Percentiles rank a stretch among this genome's conserved stretches.
Conservation (phyloP, 2,329 filamentous ascomycete genomes). For the Decorospora gaudefroyi region DNA sequence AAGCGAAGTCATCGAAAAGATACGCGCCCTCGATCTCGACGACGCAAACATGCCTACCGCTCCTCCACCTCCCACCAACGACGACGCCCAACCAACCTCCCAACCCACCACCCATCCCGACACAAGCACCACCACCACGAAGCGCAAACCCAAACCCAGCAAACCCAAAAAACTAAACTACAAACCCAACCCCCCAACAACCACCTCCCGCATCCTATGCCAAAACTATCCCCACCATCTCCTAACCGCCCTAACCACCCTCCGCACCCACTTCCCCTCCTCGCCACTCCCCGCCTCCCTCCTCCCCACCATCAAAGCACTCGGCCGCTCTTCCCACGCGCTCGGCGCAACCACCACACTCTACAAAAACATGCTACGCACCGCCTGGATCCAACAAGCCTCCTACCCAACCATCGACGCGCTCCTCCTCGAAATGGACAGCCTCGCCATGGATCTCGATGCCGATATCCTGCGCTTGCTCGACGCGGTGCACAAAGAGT, state of each 20-base stretch:
- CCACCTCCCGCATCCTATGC: constrained; percentile 62
- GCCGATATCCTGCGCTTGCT: constrained; percentile 51
- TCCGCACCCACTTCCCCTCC: constrained; percentile 63
- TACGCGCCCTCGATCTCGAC: constrained; percentile 60
- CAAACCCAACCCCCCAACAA: constrained; percentile 8
- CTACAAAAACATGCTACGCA: constrained; percentile 68
- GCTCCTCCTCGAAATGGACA: constrained; percentile 68
- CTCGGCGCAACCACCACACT: constrained; percentile 71
- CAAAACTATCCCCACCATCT: constrained; percentile 68
- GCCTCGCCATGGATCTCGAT: constrained; percentile 64
- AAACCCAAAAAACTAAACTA: neutral
- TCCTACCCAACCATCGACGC: constrained; percentile 61
- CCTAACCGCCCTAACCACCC: constrained; percentile 59
- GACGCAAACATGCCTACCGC: no score
- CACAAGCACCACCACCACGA: neutral
- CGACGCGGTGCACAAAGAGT: constrained; percentile 40
- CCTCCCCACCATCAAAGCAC: constrained; percentile 67
- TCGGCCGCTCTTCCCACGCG: constrained; percentile 71
- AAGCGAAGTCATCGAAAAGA: constrained; percentile 66
- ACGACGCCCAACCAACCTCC: neutral
- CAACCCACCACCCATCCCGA: neutral
- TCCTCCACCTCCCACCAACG: no score
- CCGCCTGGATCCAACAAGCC: constrained; percentile 65
- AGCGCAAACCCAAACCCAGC: neutral
- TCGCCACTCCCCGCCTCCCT: constrained; percentile 65